These are phyloP conservation scores for Cladosporium sp. DNA, from an alignment of 2,329 filamentous ascomycete genomes.

Conservation along the genomic window DNA sequence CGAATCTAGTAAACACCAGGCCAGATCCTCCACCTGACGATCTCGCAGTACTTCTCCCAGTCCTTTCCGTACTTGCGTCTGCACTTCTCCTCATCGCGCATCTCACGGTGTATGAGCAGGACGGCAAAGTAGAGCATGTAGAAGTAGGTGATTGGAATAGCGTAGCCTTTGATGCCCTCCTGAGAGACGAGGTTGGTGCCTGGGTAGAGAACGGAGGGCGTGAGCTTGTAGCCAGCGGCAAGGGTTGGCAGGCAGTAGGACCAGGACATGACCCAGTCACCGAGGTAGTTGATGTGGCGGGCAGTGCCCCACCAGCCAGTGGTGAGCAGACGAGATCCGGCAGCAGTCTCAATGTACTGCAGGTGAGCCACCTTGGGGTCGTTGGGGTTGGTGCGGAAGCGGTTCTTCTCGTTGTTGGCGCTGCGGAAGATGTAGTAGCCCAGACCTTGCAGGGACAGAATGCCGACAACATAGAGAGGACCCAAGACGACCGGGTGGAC, in stretches of 20 bases:
- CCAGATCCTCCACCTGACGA: constrained; percentile 76
- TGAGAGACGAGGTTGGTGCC: constrained; percentile 54
- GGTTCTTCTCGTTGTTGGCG: constrained; percentile 93
- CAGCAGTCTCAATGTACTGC: constrained; percentile 77
- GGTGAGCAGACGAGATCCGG: constrained; percentile 73
- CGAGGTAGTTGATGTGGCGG: constrained; percentile 92
- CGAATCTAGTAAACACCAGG: constrained; percentile 69
- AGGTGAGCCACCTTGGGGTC: constrained; percentile 76
- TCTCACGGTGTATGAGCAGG: constrained; percentile 78
- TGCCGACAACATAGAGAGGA: constrained; percentile 56
- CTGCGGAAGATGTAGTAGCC: constrained; percentile 92
- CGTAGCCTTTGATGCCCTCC: constrained; percentile 68
- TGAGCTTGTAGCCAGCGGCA: constrained; percentile 72
- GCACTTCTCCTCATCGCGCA: constrained; percentile 88
- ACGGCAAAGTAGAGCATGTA: constrained; percentile 90
- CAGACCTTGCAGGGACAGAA: constrained; percentile 61
- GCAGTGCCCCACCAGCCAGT: constrained; percentile 92
- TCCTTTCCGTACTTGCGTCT: constrained; percentile 84
- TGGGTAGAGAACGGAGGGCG: constrained; percentile 52
- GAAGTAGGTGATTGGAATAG: constrained; percentile 87
- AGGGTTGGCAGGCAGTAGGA: constrained; percentile 84
- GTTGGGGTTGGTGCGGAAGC: constrained; percentile 79
- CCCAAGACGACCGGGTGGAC: constrained; percentile 78
- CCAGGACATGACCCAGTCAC: constrained; percentile 93
- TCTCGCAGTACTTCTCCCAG: constrained; percentile 82